Conservation (phyloP, 805 yeast genomes). For the Starmera caribaea region DNA sequence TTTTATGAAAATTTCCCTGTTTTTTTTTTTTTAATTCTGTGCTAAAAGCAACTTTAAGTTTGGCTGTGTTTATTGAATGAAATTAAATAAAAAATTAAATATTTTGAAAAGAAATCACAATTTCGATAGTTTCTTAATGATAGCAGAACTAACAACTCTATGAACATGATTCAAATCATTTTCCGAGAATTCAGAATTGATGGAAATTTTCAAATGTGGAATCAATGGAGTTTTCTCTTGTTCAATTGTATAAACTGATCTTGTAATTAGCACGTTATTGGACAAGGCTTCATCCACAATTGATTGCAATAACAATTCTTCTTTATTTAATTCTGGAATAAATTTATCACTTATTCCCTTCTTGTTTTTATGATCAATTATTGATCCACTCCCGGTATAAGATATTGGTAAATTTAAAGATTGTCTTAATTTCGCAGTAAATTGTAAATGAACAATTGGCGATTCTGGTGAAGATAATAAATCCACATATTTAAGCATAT, state of each 20-base stretch:
- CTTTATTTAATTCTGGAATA: slow-evolving; percentile 30
- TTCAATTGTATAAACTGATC: slow-evolving; percentile 53
- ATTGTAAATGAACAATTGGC: slow-evolving; percentile 60
- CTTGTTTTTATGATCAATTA: slow-evolving; percentile 18
- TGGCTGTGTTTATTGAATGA: too few relatives aligned
- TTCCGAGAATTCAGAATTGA: slow-evolving; percentile 36
- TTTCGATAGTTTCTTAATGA: slow-evolving; percentile 12
- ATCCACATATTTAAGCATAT: slow-evolving; percentile 29
- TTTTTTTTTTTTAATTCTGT: too few relatives aligned
- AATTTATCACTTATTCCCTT: slow-evolving; percentile 22
- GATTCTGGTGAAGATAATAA: slow-evolving; percentile 51
- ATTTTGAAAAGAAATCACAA: neutral
- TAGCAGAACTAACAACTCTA: slow-evolving; percentile 23
- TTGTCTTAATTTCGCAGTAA: slow-evolving; percentile 38
- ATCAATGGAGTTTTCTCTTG: slow-evolving; percentile 67
- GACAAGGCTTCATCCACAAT: slow-evolving; percentile 49
- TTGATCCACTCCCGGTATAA: slow-evolving; percentile 21
- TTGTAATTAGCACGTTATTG: slow-evolving; percentile 49
- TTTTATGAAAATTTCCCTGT: too few relatives aligned
- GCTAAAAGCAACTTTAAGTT: too few relatives aligned
- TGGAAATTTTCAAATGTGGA: slow-evolving; percentile 46
- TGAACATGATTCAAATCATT: slow-evolving; percentile 36
- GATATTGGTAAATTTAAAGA: slow-evolving; percentile 33
- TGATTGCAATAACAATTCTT: slow-evolving; percentile 53
- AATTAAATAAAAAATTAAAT: too few relatives aligned